A percentile compares a stretch with the other conserved stretches of the same genome.
Conservation (phyloP, 2,329 filamentous ascomycete species). For the Sarocladium kiliense region DNA sequence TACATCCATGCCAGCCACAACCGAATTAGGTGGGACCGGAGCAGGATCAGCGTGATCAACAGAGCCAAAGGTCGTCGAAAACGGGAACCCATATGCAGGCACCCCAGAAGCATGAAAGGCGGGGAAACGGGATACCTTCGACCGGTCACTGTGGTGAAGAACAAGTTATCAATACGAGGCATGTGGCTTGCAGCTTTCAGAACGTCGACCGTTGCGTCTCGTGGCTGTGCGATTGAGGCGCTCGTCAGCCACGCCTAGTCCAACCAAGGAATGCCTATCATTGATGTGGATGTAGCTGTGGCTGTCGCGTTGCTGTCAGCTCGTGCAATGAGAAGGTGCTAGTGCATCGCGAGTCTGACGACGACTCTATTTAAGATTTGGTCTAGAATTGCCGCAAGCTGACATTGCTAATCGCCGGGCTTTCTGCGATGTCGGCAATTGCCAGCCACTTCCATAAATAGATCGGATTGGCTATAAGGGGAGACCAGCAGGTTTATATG, state of each 20-base stretch:
- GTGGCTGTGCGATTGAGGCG: neutral
- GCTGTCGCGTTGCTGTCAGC: too few species aligned
- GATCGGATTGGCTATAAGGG: too few species aligned
- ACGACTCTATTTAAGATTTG: too few species aligned
- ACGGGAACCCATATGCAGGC: neutral
- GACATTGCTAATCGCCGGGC: too few species aligned
- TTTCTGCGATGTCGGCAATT: too few species aligned
- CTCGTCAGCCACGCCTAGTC: neutral
- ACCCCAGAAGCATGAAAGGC: neutral
- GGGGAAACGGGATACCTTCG: neutral
- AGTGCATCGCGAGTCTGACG: too few species aligned
- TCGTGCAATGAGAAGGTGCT: too few species aligned
- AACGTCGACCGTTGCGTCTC: neutral
- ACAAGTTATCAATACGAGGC: neutral
- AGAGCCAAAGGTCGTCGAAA: neutral
- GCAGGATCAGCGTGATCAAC: neutral
- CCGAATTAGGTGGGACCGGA: neutral
- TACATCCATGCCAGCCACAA: neutral
- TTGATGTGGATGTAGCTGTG: too few species aligned
- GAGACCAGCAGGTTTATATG: too few species aligned
- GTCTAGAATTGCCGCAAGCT: too few species aligned
- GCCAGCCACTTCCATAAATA: too few species aligned
- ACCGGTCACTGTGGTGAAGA: neutral
- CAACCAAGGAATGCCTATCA: neutral
- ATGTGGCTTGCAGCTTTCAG: neutral